Evolutionary conservation across 768 basidiomycete genomes (phyloP).

Genomic region (Hypholoma sublateritium): DNA sequence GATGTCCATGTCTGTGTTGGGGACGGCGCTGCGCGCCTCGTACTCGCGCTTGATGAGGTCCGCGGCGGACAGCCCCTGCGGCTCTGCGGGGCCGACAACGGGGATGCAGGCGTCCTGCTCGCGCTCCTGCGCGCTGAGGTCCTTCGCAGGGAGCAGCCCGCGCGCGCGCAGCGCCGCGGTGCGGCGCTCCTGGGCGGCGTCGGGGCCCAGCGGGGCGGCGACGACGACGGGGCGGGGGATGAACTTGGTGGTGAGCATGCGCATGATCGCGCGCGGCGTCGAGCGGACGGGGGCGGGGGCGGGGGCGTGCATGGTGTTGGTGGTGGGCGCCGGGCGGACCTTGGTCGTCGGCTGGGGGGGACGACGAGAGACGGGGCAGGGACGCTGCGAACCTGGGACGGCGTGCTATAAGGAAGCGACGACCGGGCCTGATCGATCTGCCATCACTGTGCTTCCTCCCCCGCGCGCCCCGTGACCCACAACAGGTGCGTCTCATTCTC

Average conservation of each 20-base stretch:
- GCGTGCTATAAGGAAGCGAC: no score
- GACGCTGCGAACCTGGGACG: neutral
- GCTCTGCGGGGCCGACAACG: conserved; percentile 18
- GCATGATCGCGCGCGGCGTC: conserved; percentile 32
- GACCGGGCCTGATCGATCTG: no score
- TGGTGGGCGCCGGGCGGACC: neutral
- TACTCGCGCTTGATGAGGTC: conserved; percentile 54
- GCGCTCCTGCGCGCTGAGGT: conserved; percentile 40
- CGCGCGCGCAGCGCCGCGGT: conserved; percentile 63
- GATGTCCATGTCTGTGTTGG: neutral
- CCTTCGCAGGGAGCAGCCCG: conserved; percentile 48
- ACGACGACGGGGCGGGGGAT: conserved; percentile 13
- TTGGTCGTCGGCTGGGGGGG: neutral
- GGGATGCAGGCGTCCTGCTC: conserved; percentile 37
- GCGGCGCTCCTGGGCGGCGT: conserved; percentile 35
- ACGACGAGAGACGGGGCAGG: neutral
- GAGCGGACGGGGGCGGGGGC: conserved; percentile 9
- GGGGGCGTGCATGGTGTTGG: neutral
- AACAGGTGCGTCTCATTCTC: no score
- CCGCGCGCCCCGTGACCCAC: no score
- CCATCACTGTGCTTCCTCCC: no score
- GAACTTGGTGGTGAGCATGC: conserved; percentile 33
- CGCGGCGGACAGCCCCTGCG: conserved; percentile 38
- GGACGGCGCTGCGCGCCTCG: conserved; percentile 39
- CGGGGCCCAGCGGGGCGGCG: conserved; percentile 18